Conservation (phyloP, 192 early-diverging fungal genomes). For the Gorgonomyces haynaldii region DNA sequence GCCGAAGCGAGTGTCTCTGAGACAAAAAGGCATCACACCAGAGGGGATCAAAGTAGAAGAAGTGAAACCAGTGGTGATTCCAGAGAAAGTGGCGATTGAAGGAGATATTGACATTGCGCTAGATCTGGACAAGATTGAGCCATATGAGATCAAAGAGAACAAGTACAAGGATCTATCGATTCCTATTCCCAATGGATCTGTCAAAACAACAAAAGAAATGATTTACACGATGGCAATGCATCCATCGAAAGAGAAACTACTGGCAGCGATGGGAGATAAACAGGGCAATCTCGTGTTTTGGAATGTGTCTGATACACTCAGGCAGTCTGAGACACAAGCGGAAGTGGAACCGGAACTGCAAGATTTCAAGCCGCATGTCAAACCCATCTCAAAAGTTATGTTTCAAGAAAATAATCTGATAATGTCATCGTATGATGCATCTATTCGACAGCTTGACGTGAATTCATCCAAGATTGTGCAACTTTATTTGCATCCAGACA, state of each 20-base stretch:
- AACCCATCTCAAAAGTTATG: conserved; percentile 35
- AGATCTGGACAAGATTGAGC: not conserved
- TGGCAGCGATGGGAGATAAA: conserved; percentile 38
- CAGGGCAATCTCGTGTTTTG: conserved; percentile 45
- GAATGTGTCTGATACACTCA: conserved; percentile 33
- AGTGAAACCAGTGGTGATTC: not conserved
- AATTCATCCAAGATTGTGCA: not conserved
- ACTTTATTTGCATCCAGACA: conserved; percentile 32
- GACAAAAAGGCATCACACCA: not conserved
- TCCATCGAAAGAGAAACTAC: conserved; percentile 36
- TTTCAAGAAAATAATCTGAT: conserved; percentile 33
- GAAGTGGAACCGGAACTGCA: conserved; percentile 39
- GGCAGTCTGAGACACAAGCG: conserved; percentile 13
- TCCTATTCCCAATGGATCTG: conserved; percentile 12
- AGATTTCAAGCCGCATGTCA: conserved; percentile 38
- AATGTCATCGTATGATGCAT: conserved; percentile 48
- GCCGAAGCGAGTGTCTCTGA: conserved; percentile 1
- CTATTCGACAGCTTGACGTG: conserved; percentile 22
- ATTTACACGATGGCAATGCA: conserved; percentile 36
- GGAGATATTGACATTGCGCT: conserved; percentile 2
- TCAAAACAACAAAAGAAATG: conserved; percentile 16
- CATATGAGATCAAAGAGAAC: not conserved
- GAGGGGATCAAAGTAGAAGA: conserved; percentile 2
- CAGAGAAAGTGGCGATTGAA: not conserved
- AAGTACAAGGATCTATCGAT: not conserved